Percentiles rank a stretch among this genome's conserved stretches.
Conservation (phyloP, 208 protist genomes). For the Acanthamoeba lenticulata region DNA sequence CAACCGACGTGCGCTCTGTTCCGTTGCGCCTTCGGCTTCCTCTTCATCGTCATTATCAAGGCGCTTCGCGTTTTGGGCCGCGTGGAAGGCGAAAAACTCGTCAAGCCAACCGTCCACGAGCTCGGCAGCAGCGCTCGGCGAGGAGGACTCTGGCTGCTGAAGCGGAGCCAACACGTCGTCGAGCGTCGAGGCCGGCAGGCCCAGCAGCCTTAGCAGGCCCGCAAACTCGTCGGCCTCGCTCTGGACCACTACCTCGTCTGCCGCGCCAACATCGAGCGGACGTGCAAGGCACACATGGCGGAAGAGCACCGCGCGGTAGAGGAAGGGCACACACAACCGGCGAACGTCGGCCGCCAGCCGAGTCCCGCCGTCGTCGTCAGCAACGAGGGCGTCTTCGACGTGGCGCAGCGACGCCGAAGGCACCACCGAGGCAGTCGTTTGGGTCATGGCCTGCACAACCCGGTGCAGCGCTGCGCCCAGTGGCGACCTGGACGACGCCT, state of each 20-base stretch:
- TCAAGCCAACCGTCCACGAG: not conserved
- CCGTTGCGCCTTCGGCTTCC: not conserved
- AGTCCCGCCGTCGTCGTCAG: not conserved
- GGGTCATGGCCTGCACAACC: too few relatives aligned
- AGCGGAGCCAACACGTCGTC: not conserved
- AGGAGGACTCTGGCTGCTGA: not conserved
- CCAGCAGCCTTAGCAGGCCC: not conserved
- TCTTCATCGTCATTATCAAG: not conserved
- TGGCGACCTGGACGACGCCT: too few relatives aligned
- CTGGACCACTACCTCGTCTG: not conserved
- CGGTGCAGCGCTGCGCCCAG: too few relatives aligned
- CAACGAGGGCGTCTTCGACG: not conserved
- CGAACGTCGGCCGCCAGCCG: not conserved
- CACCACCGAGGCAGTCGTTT: not conserved
- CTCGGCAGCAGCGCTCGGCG: not conserved
- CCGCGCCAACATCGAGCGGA: not conserved
- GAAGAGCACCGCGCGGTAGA: slow-evolving; percentile 34
- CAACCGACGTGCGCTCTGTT: not conserved
- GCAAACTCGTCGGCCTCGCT: not conserved
- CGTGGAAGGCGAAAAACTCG: not conserved
- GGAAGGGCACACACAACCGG: not conserved
- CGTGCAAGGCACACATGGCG: slow-evolving; percentile 5
- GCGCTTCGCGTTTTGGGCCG: not conserved
- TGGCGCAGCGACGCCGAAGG: not conserved
- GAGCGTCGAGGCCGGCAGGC: not conserved